A percentile compares a stretch with the other conserved stretches of the same genome.
Conservation (phyloP, 176 grass and related monocot genomes). For the Cenchrus americanus region DNA sequence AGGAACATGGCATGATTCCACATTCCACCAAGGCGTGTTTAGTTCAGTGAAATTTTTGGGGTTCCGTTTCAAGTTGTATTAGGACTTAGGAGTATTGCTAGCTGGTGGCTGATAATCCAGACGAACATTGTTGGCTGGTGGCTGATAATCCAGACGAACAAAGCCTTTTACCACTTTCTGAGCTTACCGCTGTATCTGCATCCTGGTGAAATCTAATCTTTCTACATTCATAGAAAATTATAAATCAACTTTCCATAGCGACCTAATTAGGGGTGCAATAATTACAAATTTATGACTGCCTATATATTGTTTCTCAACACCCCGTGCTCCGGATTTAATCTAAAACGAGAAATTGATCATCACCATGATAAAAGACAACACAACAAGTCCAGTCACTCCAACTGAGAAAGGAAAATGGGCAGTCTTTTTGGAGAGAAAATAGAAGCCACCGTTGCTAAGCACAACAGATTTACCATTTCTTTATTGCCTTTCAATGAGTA, state of each 20-base stretch:
- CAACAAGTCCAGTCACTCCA: slow-evolving; percentile 1
- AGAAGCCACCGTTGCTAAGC: slow-evolving; percentile 32
- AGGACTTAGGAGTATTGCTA: too few species aligned
- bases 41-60: too few species aligned
- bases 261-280: neutral
- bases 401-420: neutral
- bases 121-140: too few species aligned
- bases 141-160: too few species aligned
- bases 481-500: slow-evolving; percentile 27
- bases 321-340: slow-evolving; percentile 1
- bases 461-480: neutral
- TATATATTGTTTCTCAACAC: slow-evolving; percentile 15
- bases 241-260: slow-evolving; percentile 8
- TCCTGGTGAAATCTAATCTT: neutral
- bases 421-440: slow-evolving; percentile 33
- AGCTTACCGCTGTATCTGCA: neutral
- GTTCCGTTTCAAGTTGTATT: too few species aligned
- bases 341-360: neutral
- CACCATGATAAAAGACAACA: slow-evolving; percentile 35
- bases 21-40: neutral
- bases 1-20: neutral
- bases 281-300: neutral
- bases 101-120: too few species aligned
- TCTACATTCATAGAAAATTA: slow-evolving; percentile 12
- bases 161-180: neutral